Conservation (phyloP, 2,329 filamentous ascomycete genomes). For the Aspergillus sergii region DNA sequence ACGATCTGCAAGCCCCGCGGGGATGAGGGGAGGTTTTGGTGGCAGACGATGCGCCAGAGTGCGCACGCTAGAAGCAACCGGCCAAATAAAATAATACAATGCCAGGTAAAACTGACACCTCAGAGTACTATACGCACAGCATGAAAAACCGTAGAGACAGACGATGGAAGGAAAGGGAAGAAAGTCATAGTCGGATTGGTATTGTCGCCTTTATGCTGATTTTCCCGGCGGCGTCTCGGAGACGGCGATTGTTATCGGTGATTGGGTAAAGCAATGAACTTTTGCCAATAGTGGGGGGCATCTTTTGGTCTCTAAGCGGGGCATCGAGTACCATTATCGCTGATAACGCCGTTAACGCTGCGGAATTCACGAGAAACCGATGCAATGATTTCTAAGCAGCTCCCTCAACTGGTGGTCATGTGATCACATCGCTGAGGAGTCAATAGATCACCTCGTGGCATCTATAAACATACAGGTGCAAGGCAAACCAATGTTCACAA, state of each 20-base stretch:
- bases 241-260: constrained; percentile 5
- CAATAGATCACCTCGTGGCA: not conserved
- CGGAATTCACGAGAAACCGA: not conserved
- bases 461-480: not conserved
- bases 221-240: constrained; percentile 8
- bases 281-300: constrained; percentile 7
- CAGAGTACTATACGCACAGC: not conserved
- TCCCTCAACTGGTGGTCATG: constrained; percentile 12
- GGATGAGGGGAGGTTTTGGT: constrained; percentile 19
- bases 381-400: constrained; percentile 26
- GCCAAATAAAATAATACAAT: not conserved
- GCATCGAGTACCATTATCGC: constrained; percentile 17
- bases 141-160: not conserved
- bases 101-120: not conserved
- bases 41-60: constrained; percentile 8
- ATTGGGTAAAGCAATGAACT: constrained; percentile 9
- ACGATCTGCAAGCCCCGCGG: constrained; percentile 6
- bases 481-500: not conserved
- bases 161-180: not conserved
- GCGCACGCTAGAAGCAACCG: not conserved
- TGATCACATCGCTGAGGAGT: constrained; percentile 4
- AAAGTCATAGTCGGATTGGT: not conserved
- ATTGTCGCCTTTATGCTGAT: constrained; percentile 7
- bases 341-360: constrained; percentile 18
- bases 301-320: constrained; percentile 15